These are phyloP conservation scores for Exophiala xenobiotica DNA, from an alignment of 2,329 filamentous ascomycete genomes.

Conservation along the genomic window DNA sequence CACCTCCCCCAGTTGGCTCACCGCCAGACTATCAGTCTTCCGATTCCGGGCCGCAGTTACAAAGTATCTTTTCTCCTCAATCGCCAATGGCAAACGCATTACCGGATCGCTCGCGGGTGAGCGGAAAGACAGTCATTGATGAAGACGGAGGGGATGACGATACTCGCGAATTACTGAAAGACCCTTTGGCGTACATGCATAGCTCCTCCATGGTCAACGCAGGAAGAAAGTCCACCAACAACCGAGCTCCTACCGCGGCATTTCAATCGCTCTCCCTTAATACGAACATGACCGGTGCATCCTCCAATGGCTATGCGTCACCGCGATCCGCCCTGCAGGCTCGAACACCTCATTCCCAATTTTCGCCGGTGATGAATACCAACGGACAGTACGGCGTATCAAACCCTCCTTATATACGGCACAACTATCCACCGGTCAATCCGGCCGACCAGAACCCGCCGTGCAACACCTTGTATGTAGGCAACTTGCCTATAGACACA, in stretches of 20 bases:
- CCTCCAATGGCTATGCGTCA: conserved; percentile 47
- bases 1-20: conserved; percentile 45
- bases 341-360: conserved; percentile 53
- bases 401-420: conserved; percentile 58
- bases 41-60: conserved; percentile 50
- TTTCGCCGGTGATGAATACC: conserved; percentile 56
- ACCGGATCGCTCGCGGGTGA: conserved; percentile 51
- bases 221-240: conserved; percentile 66
- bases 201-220: conserved; percentile 55
- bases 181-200: conserved; percentile 67
- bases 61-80: conserved; percentile 61
- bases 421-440: conserved; percentile 81
- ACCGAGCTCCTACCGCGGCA: conserved; percentile 67
- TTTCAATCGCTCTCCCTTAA: conserved; percentile 71
- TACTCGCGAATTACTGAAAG: conserved; percentile 61
- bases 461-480: conserved; percentile 96
- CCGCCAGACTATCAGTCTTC: conserved; percentile 53
- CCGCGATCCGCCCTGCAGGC: conserved; percentile 50
- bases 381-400: conserved; percentile 57
- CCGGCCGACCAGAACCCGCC: conserved; percentile 95
- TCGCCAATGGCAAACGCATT: conserved; percentile 56
- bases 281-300: conserved; percentile 53
- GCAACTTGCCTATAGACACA: conserved; percentile 90
- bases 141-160: conserved; percentile 62
- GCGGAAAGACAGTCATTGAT: conserved; percentile 63